Evolutionary conservation across 2,329 filamentous ascomycete species (phyloP).

Genomic region (Alternaria postmessia): DNA sequence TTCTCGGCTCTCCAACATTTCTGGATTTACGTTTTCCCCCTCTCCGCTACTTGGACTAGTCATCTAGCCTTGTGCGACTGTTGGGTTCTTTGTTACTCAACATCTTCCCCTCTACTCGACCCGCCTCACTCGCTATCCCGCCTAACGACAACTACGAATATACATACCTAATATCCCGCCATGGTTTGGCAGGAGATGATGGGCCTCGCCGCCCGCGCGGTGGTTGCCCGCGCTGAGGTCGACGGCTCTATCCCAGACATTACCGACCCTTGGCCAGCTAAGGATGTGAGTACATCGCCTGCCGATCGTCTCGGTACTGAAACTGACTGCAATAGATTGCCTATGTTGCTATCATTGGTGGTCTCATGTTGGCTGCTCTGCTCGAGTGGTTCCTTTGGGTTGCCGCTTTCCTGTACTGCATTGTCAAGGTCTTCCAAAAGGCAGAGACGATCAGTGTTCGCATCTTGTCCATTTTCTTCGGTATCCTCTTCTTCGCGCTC

Average conservation of each 20-base stretch:
- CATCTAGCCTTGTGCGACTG: slow-evolving; percentile 44
- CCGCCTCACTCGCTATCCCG: slow-evolving; percentile 23
- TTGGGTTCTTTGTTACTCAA: slow-evolving; percentile 37
- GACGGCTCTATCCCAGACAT: slow-evolving; percentile 43
- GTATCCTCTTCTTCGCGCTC: slow-evolving; percentile 74
- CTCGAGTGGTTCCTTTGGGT: slow-evolving; percentile 97
- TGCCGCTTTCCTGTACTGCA: slow-evolving; percentile 90
- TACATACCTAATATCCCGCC: slow-evolving; percentile 26
- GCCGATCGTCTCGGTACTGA: not conserved
- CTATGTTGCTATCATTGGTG: slow-evolving; percentile 81
- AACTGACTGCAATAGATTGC: slow-evolving; percentile 69
- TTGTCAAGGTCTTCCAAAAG: slow-evolving; percentile 87
- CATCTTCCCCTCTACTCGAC: slow-evolving; percentile 24
- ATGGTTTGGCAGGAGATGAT: slow-evolving; percentile 36
- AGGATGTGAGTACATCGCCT: slow-evolving; percentile 49
- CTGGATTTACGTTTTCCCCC: slow-evolving; percentile 15
- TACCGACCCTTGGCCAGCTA: slow-evolving; percentile 49
- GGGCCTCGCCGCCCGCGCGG: slow-evolving; percentile 38
- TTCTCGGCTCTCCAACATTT: slow-evolving; percentile 22
- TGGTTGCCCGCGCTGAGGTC: slow-evolving; percentile 35
- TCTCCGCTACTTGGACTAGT: slow-evolving; percentile 29
- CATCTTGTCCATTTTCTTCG: slow-evolving; percentile 78
- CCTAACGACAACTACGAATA: slow-evolving; percentile 27
- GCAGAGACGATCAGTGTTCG: slow-evolving; percentile 87
- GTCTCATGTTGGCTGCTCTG: slow-evolving; percentile 82